Evolutionary conservation across 257 asterid species (phyloP).

Genomic region (Nicotiana paniculata): DNA sequence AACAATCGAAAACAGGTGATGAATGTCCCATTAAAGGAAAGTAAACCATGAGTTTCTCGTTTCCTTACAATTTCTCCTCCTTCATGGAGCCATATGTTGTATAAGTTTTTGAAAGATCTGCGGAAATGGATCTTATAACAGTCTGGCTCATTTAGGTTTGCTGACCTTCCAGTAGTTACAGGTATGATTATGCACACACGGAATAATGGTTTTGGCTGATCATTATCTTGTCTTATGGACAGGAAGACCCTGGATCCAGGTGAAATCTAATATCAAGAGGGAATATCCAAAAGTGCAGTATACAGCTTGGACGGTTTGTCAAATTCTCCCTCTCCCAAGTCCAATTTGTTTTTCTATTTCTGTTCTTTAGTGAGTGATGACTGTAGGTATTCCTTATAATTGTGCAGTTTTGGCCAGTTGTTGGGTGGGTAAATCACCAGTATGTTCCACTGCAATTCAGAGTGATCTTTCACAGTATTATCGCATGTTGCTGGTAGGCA

Average conservation of each 20-base stretch:
- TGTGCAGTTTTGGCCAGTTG: conserved; percentile 94
- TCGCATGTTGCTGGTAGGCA: conserved; percentile 82
- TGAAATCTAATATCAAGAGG: conserved; percentile 77
- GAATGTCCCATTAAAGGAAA: background rate
- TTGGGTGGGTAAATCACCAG: conserved; percentile 94
- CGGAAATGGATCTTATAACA: background rate
- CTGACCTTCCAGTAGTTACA: background rate
- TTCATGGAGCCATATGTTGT: background rate
- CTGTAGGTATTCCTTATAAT: background rate
- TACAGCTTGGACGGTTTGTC: conserved; percentile 72
- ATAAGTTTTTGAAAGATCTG: background rate
- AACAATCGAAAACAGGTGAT: background rate
- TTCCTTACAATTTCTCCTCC: background rate
- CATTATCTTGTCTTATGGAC: conserved; percentile 11
- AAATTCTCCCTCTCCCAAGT: background rate
- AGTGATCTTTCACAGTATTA: conserved; percentile 67
- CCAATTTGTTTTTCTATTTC: background rate
- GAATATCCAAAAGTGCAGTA: conserved; percentile 83
- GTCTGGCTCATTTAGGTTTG: background rate
- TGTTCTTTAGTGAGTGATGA: background rate
- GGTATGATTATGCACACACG: background rate
- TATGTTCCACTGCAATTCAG: conserved; percentile 85
- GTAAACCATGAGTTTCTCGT: background rate
- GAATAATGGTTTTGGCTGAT: background rate
- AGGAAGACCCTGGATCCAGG: conserved; percentile 85